Base-by-base conservation (phyloP, 1,284 basidiomycete genomes). In the Apiotrichum brassicae region DNA sequence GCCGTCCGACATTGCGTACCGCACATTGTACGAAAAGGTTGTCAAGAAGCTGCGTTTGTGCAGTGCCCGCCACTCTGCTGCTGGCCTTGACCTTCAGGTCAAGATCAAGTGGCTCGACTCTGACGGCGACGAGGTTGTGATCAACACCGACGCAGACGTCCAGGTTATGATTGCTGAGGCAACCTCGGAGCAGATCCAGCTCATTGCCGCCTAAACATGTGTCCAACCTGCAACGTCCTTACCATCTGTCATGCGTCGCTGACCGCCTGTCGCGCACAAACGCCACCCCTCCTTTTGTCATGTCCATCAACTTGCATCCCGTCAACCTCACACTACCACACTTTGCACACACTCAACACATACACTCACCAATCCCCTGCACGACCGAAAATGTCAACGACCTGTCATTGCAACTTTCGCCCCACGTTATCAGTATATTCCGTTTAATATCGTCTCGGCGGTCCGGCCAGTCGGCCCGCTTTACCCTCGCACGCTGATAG, bases 11-110 rank as follows among this genome's bases (percentile, higher is more conserved):
- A 87, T 86, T 19, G 80, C 86, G 62, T 94, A 85, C 69, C 76
- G 76, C 49, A 86, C 90, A 32, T 77, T 98, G 41, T 83, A 92
- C 52, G 86, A 92, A 65, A 87, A 86, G 69, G 89, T 97, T 3
- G 83, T 86, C 25, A 85, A 85, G 75, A 97, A 97, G 79, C 88
- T 97, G 59, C 80, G 87, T 20, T 76, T 92, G 18, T 92, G 89
- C 66, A 87, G 88, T 20, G 83, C 83, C 4, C 77, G 83, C 48
- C 76, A 86, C 33, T 82, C 83, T 35, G 82, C 85, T 66, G 80
- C 81, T 22, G 84, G 86, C 0, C 73, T 93, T 60, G 82, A 87
- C 45, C 82, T 93, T 58, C 30, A 43, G n/a, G 37, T 71, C 19
- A 57, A 61, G 46, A 63, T 71, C 61, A 65, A 65, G 48, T 71